Conservation (phyloP, 176 grass and related monocot species). For the Areca catechu region DNA sequence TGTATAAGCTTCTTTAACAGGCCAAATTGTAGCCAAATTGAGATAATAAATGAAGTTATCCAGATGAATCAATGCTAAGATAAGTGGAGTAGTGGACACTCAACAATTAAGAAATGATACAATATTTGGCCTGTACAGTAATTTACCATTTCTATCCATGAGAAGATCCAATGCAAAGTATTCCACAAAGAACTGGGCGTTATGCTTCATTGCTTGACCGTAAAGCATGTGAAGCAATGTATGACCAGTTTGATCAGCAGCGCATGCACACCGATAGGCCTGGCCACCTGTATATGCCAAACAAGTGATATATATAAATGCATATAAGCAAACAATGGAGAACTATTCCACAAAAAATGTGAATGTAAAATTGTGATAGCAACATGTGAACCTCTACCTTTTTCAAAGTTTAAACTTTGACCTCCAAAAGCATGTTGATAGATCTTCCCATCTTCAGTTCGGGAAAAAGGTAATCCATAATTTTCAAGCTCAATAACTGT, state of each 20-base stretch:
- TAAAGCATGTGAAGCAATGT: slow-evolving; percentile 87
- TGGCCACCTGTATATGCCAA: slow-evolving; percentile 49
- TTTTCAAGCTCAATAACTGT: slow-evolving; percentile 99
- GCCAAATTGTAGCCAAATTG: no score
- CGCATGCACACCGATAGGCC: slow-evolving; percentile 81
- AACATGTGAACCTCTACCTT: slow-evolving; percentile 36
- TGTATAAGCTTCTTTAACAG: no score
- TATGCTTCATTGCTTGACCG: slow-evolving; percentile 98
- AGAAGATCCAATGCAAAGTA: slow-evolving; percentile 75
- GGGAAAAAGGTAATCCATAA: slow-evolving; percentile 93
- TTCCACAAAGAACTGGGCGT: slow-evolving; percentile 93
- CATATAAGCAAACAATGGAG: no score
- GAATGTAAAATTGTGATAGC: no score
- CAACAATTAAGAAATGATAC: no score
- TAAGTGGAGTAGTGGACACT: no score
- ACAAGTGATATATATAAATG: background rate
- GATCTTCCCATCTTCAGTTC: slow-evolving; percentile 98
- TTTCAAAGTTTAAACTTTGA: slow-evolving; percentile 97
- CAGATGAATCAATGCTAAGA: no score
- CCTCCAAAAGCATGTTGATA: slow-evolving; percentile 97
- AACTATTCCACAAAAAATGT: no score
- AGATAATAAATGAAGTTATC: no score
- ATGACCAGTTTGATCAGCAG: slow-evolving; percentile 95
- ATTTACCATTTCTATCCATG: slow-evolving; percentile 53
- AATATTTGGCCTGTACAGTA: no score